Percentiles rank a stretch among this genome's conserved stretches.
Conservation (phyloP, 1,284 basidiomycete species). For the Schizophyllum commune region DNA sequence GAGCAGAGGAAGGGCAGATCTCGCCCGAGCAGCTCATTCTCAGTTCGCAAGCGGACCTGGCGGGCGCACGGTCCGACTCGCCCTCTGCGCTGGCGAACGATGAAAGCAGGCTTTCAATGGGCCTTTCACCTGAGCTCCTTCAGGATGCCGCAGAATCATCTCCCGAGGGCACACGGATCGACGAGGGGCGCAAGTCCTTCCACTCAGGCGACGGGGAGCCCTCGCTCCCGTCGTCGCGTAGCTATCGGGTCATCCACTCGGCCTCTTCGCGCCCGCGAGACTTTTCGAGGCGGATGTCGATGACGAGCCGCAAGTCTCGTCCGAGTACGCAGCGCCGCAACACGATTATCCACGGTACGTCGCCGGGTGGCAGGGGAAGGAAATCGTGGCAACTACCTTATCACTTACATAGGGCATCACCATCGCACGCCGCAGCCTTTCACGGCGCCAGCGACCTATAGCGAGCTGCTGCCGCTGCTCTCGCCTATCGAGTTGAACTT, state of each 20-base stretch:
- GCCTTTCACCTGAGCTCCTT: not conserved
- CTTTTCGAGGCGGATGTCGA: not conserved
- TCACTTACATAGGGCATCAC: not conserved
- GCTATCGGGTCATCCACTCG: not conserved
- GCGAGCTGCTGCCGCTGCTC: conserved; percentile 44
- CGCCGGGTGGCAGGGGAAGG: not conserved
- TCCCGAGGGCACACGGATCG: not conserved
- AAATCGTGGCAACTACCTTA: not conserved
- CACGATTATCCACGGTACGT: not conserved
- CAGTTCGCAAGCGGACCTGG: not conserved
- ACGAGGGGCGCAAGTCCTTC: not conserved
- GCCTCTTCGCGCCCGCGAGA: not conserved
- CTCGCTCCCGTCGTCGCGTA: not conserved
- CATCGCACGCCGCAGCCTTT: conserved; percentile 2
- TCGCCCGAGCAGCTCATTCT: conserved; percentile 2
- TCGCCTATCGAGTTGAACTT: conserved; percentile 60
- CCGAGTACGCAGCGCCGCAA: not conserved
- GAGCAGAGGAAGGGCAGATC: conserved; percentile 21
- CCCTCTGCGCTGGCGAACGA: not conserved
- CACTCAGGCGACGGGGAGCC: not conserved
- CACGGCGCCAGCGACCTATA: conserved; percentile 6
- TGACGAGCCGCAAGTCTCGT: not conserved
- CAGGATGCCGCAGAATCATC: not conserved
- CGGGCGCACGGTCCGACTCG: not conserved
- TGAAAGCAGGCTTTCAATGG: too few species aligned